A percentile compares a stretch with the other conserved stretches of the same genome.
Evolutionary conservation across 2,329 filamentous ascomycete genomes (phyloP).

Genomic region (Cyphellophora attinorum): DNA sequence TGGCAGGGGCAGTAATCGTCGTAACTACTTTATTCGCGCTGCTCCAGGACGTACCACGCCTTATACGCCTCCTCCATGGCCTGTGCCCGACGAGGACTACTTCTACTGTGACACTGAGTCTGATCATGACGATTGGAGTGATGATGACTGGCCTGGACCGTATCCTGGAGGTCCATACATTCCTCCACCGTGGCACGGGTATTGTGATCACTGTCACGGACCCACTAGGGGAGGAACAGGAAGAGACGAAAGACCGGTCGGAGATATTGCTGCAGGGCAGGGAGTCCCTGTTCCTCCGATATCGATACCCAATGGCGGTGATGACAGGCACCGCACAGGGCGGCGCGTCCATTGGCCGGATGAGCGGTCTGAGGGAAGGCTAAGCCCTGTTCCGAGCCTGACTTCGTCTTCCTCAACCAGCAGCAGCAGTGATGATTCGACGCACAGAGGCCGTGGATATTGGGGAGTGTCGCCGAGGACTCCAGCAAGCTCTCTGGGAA

Average conservation of each 20-base stretch:
- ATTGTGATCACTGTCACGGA: background rate
- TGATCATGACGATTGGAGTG: background rate
- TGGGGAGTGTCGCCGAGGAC: background rate
- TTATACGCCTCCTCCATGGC: background rate
- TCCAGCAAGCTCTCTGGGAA: background rate
- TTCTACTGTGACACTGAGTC: background rate
- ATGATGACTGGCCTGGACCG: background rate
- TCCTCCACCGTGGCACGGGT: background rate
- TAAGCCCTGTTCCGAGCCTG: background rate
- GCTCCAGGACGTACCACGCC: background rate
- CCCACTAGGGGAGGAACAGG: background rate
- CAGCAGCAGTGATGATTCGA: background rate
- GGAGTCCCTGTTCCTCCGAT: too few species aligned
- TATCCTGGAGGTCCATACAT: background rate
- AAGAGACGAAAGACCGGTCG: background rate
- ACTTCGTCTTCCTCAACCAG: background rate
- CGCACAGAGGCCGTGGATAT: background rate
- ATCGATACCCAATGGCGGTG: too few species aligned
- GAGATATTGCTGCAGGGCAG: background rate
- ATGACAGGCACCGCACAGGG: too few species aligned
- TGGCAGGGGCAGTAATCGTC: background rate
- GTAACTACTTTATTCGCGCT: conserved; percentile 1
- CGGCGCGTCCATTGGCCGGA: background rate
- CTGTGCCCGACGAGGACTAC: background rate
- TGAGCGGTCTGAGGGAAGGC: background rate